Evolutionary conservation across 163 green algal genomes (phyloP).

Genomic region (Scenedesmus sp.): DNA sequence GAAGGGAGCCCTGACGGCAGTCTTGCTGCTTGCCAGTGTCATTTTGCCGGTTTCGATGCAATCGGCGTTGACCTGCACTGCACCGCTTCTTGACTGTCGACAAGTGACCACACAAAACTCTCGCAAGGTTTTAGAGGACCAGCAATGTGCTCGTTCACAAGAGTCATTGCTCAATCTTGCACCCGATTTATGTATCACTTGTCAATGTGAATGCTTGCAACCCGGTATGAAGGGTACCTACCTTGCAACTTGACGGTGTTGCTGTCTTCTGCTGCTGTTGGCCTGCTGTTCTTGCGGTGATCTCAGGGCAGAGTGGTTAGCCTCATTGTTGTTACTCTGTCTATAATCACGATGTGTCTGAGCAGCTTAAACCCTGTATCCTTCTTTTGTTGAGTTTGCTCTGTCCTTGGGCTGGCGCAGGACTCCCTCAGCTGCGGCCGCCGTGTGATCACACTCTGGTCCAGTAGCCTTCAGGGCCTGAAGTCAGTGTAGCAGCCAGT

Average conservation of each 20-base stretch:
- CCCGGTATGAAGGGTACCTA: not conserved
- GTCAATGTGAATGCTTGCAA: not conserved
- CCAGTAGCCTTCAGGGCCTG: too few species aligned
- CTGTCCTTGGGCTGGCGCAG: too few species aligned
- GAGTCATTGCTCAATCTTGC: too few species aligned
- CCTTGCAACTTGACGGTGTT: not conserved
- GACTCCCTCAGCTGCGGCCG: not conserved
- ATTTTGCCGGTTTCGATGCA: constrained; percentile 5
- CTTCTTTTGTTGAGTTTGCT: too few species aligned
- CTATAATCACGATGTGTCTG: not conserved
- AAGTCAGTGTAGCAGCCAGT: not conserved
- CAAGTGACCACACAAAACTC: constrained; percentile 14
- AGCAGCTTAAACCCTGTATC: not conserved
- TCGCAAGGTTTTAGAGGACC: constrained; percentile 18
- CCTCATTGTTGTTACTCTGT: too few species aligned
- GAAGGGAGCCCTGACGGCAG: not conserved
- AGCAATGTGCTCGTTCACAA: not conserved
- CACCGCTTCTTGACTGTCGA: not conserved
- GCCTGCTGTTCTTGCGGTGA: not conserved
- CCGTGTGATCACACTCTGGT: not conserved
- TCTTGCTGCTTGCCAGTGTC: constrained; percentile 23
- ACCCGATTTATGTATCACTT: not conserved
- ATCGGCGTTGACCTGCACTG: not conserved
- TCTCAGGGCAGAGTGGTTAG: too few species aligned
- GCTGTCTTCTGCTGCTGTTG: not conserved